Evolutionary conservation across 768 basidiomycete genomes (phyloP).

Genomic region (Pisolithus marmoratus): DNA sequence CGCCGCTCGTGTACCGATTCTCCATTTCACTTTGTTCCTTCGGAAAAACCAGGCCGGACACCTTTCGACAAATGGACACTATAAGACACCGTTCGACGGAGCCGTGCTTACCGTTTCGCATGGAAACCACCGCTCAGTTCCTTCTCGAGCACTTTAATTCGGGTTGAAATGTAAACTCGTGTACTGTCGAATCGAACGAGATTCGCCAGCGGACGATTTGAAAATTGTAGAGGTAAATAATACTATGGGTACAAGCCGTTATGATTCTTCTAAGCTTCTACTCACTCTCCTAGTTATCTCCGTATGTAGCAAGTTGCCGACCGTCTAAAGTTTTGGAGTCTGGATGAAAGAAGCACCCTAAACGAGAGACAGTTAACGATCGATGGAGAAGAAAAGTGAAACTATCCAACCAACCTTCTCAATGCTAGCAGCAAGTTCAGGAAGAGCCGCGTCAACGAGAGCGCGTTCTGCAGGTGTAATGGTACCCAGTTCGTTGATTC

Average conservation of each 20-base stretch:
- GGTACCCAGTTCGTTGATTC: slow-evolving; percentile 75
- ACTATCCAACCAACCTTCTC: slow-evolving; percentile 43
- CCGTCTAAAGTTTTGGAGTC: slow-evolving; percentile 22
- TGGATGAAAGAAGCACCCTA: slow-evolving; percentile 24
- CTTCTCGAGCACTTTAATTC: no score
- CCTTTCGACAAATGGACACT: no score
- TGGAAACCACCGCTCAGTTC: no score
- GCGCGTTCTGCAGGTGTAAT: slow-evolving; percentile 65
- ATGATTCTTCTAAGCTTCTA: not conserved
- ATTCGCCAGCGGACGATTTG: no score
- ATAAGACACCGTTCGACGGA: no score
- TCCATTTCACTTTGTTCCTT: no score
- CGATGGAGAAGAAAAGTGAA: not conserved
- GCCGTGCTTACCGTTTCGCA: no score
- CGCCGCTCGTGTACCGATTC: no score
- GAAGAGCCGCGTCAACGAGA: slow-evolving; percentile 77
- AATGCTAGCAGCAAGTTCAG: slow-evolving; percentile 74
- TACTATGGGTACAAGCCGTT: not conserved
- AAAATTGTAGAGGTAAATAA: no score
- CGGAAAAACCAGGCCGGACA: no score
- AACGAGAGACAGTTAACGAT: not conserved
- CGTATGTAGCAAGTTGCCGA: not conserved
- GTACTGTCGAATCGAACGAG: no score
- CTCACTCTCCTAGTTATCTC: not conserved
- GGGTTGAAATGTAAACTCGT: no score